Conservation (phyloP, 2,329 filamentous ascomycete genomes). For the Fusarium tricinctum region DNA sequence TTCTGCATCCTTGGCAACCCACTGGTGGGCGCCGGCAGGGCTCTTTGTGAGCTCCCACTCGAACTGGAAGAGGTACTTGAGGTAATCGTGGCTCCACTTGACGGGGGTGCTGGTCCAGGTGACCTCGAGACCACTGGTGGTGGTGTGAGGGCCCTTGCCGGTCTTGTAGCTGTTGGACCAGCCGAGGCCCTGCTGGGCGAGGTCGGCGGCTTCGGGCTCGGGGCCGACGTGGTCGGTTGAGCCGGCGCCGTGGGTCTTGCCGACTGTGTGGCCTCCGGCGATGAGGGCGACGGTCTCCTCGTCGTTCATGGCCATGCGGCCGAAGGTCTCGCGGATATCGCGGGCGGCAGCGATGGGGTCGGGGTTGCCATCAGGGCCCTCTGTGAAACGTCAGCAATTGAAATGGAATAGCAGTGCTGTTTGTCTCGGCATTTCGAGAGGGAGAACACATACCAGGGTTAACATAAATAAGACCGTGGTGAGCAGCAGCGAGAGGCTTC, state of each 20-base stretch:
- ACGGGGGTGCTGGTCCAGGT: slow-evolving; percentile 80
- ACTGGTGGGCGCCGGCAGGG: slow-evolving; percentile 82
- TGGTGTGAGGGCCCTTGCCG: slow-evolving; percentile 79
- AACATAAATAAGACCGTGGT: slow-evolving; percentile 61
- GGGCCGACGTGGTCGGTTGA: slow-evolving; percentile 67
- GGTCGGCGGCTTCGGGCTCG: slow-evolving; percentile 74
- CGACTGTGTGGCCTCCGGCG: slow-evolving; percentile 83
- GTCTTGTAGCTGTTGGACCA: slow-evolving; percentile 75
- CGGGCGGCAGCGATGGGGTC: slow-evolving; percentile 77
- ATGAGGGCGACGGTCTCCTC: slow-evolving; percentile 86
- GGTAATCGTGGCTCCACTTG: slow-evolving; percentile 77
- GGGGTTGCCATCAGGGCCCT: slow-evolving; percentile 80
- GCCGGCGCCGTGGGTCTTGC: slow-evolving; percentile 78
- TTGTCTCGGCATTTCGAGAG: fast-evolving
- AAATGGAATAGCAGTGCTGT: neutral
- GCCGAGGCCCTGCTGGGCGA: slow-evolving; percentile 78
- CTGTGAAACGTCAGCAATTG: slow-evolving; percentile 68
- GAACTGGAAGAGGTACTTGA: slow-evolving; percentile 83
- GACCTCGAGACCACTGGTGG: slow-evolving; percentile 83
- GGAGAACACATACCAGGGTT: slow-evolving; percentile 14
- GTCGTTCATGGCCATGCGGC: slow-evolving; percentile 86
- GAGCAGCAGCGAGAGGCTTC: slow-evolving; percentile 73
- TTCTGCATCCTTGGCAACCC: slow-evolving; percentile 72
- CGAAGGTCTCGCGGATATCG: slow-evolving; percentile 82
- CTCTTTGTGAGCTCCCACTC: slow-evolving; percentile 84